Percentiles rank a stretch among this genome's conserved stretches.
These are phyloP conservation scores for Suillus tomentosus DNA, from an alignment of 768 basidiomycete species.

Conservation along the genomic window DNA sequence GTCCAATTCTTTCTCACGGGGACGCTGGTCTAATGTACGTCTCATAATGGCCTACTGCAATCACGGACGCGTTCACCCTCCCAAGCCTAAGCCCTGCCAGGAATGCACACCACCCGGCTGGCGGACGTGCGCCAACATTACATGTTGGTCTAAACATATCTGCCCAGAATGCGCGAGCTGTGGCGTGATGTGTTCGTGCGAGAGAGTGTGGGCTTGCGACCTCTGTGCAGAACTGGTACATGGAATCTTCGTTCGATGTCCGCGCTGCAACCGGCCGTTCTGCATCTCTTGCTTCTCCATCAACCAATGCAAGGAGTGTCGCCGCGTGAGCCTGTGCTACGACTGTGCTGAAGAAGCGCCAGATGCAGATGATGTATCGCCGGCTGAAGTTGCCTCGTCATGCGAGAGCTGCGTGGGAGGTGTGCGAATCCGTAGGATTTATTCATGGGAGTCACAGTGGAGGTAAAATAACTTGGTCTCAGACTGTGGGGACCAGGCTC, in stretches of 20 bases:
- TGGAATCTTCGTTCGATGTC: not conserved
- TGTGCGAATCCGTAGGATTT: not conserved
- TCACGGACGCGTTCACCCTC: not conserved
- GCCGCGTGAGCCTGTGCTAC: not conserved
- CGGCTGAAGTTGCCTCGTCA: not conserved
- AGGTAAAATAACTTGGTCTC: not conserved
- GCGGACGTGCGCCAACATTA: not conserved
- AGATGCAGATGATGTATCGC: not conserved
- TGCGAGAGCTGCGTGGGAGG: not conserved
- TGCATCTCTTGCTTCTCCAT: not conserved
- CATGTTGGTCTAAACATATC: not conserved
- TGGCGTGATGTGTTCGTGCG: not conserved
- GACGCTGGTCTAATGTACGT: not conserved
- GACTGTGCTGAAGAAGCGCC: not conserved
- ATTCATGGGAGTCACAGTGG: not conserved
- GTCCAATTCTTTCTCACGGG: constrained; percentile 12
- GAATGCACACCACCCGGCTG: not conserved
- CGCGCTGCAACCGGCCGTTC: not conserved
- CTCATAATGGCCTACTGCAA: not conserved
- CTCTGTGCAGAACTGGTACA: not conserved
- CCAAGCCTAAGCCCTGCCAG: not conserved
- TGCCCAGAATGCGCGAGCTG: not conserved
- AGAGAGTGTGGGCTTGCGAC: not conserved
- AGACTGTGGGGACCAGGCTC: not conserved
- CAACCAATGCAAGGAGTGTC: not conserved